Conservation (phyloP, 1,139 yeast species). For the Yamadazyma mexicana region DNA sequence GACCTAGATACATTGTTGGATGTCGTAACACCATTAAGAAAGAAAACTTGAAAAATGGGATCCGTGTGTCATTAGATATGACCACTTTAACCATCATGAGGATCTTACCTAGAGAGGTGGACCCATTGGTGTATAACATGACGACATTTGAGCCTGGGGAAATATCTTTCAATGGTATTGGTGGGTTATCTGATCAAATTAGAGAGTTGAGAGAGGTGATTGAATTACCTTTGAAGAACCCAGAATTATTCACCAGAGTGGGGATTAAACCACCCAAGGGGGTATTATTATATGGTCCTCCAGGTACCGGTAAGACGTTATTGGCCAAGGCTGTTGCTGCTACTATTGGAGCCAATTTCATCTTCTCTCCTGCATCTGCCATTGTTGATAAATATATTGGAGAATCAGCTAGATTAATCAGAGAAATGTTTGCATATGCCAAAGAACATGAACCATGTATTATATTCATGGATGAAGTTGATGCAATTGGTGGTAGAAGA, state of each 20-base stretch:
- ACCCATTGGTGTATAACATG: slow-evolving; percentile 98
- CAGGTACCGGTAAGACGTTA: slow-evolving; percentile 96
- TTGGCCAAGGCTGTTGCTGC: slow-evolving; percentile 99
- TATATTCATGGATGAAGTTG: slow-evolving; percentile 98
- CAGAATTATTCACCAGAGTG: slow-evolving; percentile 91
- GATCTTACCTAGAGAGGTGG: slow-evolving; percentile 95
- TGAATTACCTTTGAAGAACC: slow-evolving; percentile 95
- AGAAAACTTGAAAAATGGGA: slow-evolving; percentile 84
- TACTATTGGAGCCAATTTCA: slow-evolving; percentile 96
- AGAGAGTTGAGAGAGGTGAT: slow-evolving; percentile 97
- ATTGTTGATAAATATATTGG: slow-evolving; percentile 99
- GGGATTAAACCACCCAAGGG: slow-evolving; percentile 99
- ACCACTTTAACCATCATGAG: slow-evolving; percentile 98
- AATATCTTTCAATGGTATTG: slow-evolving; percentile 90
- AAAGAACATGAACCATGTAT: slow-evolving; percentile 98
- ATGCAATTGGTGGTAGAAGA: slow-evolving; percentile 98
- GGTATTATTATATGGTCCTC: slow-evolving; percentile 96
- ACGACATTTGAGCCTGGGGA: slow-evolving; percentile 97
- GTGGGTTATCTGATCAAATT: slow-evolving; percentile 95
- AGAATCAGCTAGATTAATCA: slow-evolving; percentile 91
- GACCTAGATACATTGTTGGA: slow-evolving; percentile 97
- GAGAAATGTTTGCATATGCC: slow-evolving; percentile 99
- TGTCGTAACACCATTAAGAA: slow-evolving; percentile 92
- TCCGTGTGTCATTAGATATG: slow-evolving; percentile 95
- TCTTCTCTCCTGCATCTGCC: slow-evolving; percentile 96